Evolutionary conservation across 2,329 filamentous ascomycete species (phyloP), one percentile per base, ranked within the genome.

Genomic region (Alternaria sp.): DNA sequence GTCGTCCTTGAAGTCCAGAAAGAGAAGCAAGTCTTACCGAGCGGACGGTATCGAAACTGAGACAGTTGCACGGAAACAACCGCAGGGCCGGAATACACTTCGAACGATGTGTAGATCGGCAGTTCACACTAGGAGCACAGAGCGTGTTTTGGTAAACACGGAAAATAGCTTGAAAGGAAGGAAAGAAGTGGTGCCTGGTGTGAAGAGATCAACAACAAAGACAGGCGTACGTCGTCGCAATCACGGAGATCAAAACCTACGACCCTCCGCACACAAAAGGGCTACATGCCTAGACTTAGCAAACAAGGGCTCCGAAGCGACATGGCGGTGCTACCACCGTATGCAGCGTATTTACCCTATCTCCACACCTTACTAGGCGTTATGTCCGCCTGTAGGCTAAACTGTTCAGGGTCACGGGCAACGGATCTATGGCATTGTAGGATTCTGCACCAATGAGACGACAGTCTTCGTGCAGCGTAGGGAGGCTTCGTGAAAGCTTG

Each of bases 21-120:
- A 54, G 22, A 38, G 44, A 54, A 52, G 40, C 22, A 57, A 50
- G 36, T 51, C 58, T 62, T 62, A 62, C 61, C 58, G 41, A 60
- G 34, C 14, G 48, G 25, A 20, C 30, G 16, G 20, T 27, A 10
- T 41, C 11, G 12, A 38, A 30, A 58, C 12, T 34, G 48, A 45
- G 30, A 48, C 44, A 30, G 46, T 57, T 20, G 44, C 25, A 36
- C 38, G 20, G 49, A 54, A 51, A 25, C 30, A 22, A 41, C 44
- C 27, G 45, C 43, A 41, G 48, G 44, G 30, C 41, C 20, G 32
- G 30, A n/a, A 34, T 25, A 49, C 41, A 38, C 53, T 27, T 45
- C 34, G 34, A 32, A 30, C 14, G 27, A 12, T 36, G 34, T 34
- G 41, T 36, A 43, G 32, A 54, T 41, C 27, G 53, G 32, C 22